These are phyloP conservation scores for peach (Prunus persica) DNA, from an alignment of 306 rosid species.

Conservation along the genomic window DNA sequence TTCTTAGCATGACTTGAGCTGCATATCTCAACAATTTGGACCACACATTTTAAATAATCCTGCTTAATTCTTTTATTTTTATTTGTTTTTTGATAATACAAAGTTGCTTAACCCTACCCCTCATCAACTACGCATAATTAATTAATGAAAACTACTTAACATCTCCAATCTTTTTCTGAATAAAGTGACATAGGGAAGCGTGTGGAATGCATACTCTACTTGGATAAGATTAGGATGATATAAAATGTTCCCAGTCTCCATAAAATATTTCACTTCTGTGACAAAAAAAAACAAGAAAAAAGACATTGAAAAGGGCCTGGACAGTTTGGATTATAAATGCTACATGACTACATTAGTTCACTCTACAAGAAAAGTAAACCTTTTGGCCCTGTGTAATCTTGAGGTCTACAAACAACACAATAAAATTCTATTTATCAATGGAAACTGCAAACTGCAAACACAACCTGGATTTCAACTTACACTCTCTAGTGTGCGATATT, in stretches of 20 bases:
- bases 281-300: not conserved
- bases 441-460: not conserved
- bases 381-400: too few species aligned
- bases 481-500: slow-evolving; percentile 57
- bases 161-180: slow-evolving; percentile 6
- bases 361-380: too few species aligned
- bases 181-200: not conserved
- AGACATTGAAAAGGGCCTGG: not conserved
- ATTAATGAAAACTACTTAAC: slow-evolving; percentile 10
- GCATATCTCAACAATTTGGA: not conserved
- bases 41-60: not conserved
- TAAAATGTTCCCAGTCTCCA: slow-evolving; percentile 4
- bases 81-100: not conserved
- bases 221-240: slow-evolving; percentile 15
- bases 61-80: too few species aligned
- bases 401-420: too few species aligned
- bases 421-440: slow-evolving; percentile 15
- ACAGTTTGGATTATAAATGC: not conserved
- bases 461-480: slow-evolving; percentile 29
- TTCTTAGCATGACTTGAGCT: not conserved
- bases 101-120: not conserved
- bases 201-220: not conserved
- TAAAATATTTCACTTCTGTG: not conserved
- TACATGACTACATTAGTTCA: slow-evolving; percentile 9
- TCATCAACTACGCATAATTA: slow-evolving; percentile 11